phyloP scores from a whole-genome alignment of 2,329 filamentous ascomycete species.

The Ilyonectria destructans region DNA sequence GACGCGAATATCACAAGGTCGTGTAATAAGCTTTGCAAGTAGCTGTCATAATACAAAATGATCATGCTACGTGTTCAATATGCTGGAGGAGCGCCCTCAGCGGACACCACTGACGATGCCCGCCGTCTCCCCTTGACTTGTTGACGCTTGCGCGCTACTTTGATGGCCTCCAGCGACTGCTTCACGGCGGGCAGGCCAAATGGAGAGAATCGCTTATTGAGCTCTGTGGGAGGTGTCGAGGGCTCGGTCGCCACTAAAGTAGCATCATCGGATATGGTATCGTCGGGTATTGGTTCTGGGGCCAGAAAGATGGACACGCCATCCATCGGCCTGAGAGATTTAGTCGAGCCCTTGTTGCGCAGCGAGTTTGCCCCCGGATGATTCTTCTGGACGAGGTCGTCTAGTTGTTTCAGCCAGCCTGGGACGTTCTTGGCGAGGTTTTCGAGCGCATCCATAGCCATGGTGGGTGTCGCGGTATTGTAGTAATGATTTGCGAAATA shows the following conservation, averaged over 20 bases:
- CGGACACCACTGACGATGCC: conserved; percentile 68
- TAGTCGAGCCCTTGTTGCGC: conserved; percentile 69
- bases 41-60: conserved; percentile 93
- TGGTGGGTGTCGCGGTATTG: too few relatives aligned
- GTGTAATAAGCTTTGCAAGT: conserved; percentile 88
- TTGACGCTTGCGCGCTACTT: conserved; percentile 59
- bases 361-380: conserved; percentile 59
- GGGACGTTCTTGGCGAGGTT: conserved; percentile 71
- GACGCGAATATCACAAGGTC: conserved; percentile 87
- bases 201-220: conserved; percentile 42
- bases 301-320: conserved; percentile 54
- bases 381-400: conserved; percentile 63
- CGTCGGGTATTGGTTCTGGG: conserved; percentile 34
- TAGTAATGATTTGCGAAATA: too few relatives aligned
- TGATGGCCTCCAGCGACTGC: conserved; percentile 63
- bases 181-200: conserved; percentile 47
- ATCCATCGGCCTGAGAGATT: conserved; percentile 68
- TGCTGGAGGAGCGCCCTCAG: conserved; percentile 65
- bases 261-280: conserved; percentile 42
- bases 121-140: conserved; percentile 67
- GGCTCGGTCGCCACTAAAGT: conserved; percentile 26
- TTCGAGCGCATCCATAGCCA: conserved; percentile 71
- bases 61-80: conserved; percentile 83
- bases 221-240: conserved; percentile 46
- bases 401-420: conserved; percentile 72